Evolutionary conservation across 805 yeast species (phyloP), one percentile per base, ranked within the genome.

Genomic region (Sugiyamaella boreocaroliniensis): DNA sequence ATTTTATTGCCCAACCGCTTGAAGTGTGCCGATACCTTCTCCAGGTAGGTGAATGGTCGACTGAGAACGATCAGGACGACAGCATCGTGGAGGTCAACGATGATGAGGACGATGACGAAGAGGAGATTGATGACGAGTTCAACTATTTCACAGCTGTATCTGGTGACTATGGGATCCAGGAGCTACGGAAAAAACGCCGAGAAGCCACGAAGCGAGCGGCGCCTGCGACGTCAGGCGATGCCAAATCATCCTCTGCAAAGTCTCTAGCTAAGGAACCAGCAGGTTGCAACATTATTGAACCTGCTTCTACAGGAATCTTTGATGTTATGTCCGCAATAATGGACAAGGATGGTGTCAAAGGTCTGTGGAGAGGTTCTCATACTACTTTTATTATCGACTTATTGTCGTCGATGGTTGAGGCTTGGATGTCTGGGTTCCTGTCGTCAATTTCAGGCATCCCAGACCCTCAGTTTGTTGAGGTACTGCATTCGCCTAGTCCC

Each of bases 371-470:
- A 76, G 69, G 96, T 76, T 63, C 96, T 85, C 22, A 83, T 82
- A 16, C 96, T 2, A 77, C 95, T 0, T 92, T 89, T 62, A 74
- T 93, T 16, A 77, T 85, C 64, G 84, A 79, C 50, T 85, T 95
- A 0, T 72, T 89, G 16, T 79, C 84, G 1, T 80, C 82, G 47
- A 85, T 96, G 0, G 71, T 89, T 45, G 92, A 87, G 63, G 88
- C 96, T 1, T 90, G 98, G 97, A 75, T 89, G 47, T 85, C 95
- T 0, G 97, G 97, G 2, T 80, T 90, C 57, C 65, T 89, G 7
- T 83, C 96, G 4, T 93, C 97, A 1, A 71, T 87, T 45, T 67
- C 86, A 49, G 84, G 86, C 16, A 80, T 89, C 29, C 96, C 97
- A 0, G 97, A 90, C 65, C 97, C 97, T 2, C 81, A 82, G 56